Conservation (phyloP, 2,329 filamentous ascomycete species). For the Botryotinia calthae region DNA sequence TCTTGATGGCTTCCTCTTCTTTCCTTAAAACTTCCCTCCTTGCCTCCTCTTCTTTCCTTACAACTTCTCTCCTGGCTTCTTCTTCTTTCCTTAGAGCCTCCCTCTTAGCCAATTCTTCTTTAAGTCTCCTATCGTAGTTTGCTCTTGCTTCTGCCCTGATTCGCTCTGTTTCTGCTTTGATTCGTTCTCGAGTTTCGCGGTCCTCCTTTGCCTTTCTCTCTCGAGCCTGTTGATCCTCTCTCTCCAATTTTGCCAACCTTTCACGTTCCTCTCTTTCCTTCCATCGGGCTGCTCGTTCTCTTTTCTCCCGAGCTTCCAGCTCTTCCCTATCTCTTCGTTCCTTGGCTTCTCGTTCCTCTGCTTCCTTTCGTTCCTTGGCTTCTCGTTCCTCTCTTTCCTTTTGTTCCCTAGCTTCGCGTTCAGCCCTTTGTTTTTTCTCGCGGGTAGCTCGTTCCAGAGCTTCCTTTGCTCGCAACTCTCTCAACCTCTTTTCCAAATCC, state of each 20-base stretch:
- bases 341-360: conserved; percentile 27
- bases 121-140: conserved; percentile 43
- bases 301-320: conserved; percentile 16
- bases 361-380: conserved; percentile 55
- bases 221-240: conserved; percentile 28
- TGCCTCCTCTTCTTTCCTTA: conserved; percentile 31
- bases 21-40: conserved; percentile 24
- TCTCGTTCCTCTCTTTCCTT: conserved; percentile 44
- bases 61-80: conserved; percentile 32
- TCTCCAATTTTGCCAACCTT: conserved; percentile 20
- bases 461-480: conserved; percentile 57
- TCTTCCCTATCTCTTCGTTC: conserved; percentile 29
- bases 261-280: conserved; percentile 38
- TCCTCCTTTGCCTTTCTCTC: conserved; percentile 45
- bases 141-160: conserved; percentile 43
- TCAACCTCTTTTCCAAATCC: conserved; percentile 52
- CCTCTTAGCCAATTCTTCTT: conserved; percentile 35
- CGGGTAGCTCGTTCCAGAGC: conserved; percentile 42
- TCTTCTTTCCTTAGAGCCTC: conserved; percentile 26
- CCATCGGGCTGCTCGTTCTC: conserved; percentile 46
- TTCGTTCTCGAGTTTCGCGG: conserved; percentile 47
- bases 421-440: conserved; percentile 42
- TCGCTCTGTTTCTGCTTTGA: conserved; percentile 18
- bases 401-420: conserved; percentile 42
- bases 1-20: conserved; percentile 13